Evolutionary conservation across 208 protist genomes (phyloP).

Genomic region (Trichomonas tenax): DNA sequence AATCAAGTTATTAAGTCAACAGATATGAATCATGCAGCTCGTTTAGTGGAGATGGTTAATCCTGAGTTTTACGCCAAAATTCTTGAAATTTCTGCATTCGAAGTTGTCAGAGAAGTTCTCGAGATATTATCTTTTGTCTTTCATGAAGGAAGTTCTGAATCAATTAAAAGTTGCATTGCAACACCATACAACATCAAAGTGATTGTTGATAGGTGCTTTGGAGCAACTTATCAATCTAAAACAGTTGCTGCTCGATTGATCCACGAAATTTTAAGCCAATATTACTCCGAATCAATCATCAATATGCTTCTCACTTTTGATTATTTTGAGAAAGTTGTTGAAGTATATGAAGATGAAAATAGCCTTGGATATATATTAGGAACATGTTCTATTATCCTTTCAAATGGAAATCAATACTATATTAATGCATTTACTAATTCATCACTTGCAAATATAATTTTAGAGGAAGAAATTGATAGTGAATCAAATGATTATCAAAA

Average conservation of each 20-base stretch:
- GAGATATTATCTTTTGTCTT: not conserved
- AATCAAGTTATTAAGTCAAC: not conserved
- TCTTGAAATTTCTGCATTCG: not conserved
- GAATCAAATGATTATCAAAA: not conserved
- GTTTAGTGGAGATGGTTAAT: not conserved
- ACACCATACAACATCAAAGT: not conserved
- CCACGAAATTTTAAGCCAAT: not conserved
- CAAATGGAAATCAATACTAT: not conserved
- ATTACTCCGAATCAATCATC: not conserved
- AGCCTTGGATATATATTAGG: not conserved
- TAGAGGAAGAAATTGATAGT: not conserved
- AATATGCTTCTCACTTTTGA: not conserved
- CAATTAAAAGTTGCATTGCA: not conserved
- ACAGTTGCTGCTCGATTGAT: not conserved
- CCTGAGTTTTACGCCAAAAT: not conserved
- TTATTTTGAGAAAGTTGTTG: not conserved
- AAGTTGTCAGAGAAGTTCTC: not conserved
- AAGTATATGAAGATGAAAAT: not conserved
- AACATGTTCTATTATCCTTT: not conserved
- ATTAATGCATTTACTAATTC: not conserved
- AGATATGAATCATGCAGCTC: not conserved
- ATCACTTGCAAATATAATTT: not conserved
- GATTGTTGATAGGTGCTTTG: not conserved
- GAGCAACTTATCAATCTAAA: not conserved
- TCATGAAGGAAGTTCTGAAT: not conserved